These are phyloP conservation scores for Suillus alpinus DNA, from an alignment of 768 basidiomycete species.

Conservation along the genomic window DNA sequence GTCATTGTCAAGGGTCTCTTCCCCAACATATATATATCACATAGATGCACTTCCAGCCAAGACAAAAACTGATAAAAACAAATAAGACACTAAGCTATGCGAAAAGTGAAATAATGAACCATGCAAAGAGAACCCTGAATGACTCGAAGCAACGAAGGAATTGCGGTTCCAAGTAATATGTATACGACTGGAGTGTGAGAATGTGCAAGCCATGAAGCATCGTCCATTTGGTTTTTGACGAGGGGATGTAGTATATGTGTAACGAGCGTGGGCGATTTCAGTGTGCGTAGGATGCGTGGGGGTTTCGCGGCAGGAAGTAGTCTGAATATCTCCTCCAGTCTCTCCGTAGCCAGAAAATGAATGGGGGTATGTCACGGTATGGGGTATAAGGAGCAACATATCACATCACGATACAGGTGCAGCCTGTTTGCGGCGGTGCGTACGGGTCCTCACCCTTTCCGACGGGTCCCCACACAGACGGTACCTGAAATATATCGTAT, in stretches of 20 bases:
- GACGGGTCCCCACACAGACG: conserved; percentile 92
- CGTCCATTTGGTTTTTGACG: conserved; percentile 26
- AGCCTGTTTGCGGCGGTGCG: conserved; percentile 74
- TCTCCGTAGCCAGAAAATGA: conserved; percentile 6
- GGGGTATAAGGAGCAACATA: conserved; percentile 31
- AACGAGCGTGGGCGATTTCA: conserved; percentile 25
- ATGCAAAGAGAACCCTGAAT: conserved; percentile 1
- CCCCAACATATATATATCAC: conserved; percentile 31
- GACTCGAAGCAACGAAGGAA: neutral
- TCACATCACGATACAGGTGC: conserved; percentile 74
- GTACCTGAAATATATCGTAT: conserved; percentile 50
- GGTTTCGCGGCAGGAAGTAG: neutral
- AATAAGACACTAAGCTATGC: conserved; percentile 30
- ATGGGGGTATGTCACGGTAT: conserved; percentile 29
- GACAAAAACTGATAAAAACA: conserved; percentile 29
- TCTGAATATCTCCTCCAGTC: neutral
- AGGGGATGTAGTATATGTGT: conserved; percentile 23
- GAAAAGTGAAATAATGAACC: conserved; percentile 5
- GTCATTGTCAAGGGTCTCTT: conserved; percentile 4
- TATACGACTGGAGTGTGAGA: conserved; percentile 16
- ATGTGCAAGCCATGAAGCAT: conserved; percentile 18
- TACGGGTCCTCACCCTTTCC: conserved; percentile 92
- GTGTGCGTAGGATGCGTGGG: conserved; percentile 21
- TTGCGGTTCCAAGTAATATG: conserved; percentile 11
- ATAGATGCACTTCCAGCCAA: conserved; percentile 21